phyloP scores from a whole-genome alignment of 208 protist genomes.

The Zelonia costaricensis region DNA sequence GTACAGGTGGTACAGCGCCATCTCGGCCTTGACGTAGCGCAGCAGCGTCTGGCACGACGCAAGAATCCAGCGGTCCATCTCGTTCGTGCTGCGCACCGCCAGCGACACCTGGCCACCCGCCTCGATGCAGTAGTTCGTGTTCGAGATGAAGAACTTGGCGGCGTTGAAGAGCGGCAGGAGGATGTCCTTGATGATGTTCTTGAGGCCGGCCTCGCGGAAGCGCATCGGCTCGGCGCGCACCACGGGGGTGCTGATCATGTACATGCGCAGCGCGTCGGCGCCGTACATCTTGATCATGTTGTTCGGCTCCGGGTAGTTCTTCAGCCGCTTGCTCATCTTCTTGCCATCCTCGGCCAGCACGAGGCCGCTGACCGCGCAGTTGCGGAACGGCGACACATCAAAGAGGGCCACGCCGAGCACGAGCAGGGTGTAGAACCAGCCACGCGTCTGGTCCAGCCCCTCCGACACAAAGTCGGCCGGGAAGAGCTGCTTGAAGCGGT shows the following conservation, averaged over 20 bases:
- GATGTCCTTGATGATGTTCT: conserved; percentile 97
- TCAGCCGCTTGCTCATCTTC: conserved; percentile 99
- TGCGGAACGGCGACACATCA: conserved; percentile 98
- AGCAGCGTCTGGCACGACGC: conserved; percentile 93
- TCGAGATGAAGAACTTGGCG: conserved; percentile 98
- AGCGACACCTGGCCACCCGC: conserved; percentile 51
- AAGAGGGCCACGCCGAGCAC: conserved; percentile 99
- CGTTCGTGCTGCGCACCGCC: conserved; percentile 86
- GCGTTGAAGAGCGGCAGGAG: conserved; percentile 99
- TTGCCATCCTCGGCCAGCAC: conserved; percentile 98
- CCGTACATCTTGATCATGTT: conserved; percentile 96
- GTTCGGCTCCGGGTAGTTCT: conserved; percentile 99
- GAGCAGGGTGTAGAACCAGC: conserved; percentile 99
- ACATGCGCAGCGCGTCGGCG: conserved; percentile 99
- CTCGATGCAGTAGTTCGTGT: conserved; percentile 81
- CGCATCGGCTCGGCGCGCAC: conserved; percentile 97
- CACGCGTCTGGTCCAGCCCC: conserved; percentile 98
- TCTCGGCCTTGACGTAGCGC: conserved; percentile 95
- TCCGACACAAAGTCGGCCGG: conserved; percentile 99
- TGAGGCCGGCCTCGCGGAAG: conserved; percentile 96
- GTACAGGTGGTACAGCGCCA: conserved; percentile 98
- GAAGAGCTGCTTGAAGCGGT: conserved; percentile 93
- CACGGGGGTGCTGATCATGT: conserved; percentile 99
- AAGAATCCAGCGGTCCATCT: conserved; percentile 99
- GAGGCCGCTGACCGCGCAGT: conserved; percentile 99